Percentiles rank a stretch among this genome's conserved stretches.
phyloP scores from a whole-genome alignment of 2,329 filamentous ascomycete genomes.

The Penicillium sp. region DNA sequence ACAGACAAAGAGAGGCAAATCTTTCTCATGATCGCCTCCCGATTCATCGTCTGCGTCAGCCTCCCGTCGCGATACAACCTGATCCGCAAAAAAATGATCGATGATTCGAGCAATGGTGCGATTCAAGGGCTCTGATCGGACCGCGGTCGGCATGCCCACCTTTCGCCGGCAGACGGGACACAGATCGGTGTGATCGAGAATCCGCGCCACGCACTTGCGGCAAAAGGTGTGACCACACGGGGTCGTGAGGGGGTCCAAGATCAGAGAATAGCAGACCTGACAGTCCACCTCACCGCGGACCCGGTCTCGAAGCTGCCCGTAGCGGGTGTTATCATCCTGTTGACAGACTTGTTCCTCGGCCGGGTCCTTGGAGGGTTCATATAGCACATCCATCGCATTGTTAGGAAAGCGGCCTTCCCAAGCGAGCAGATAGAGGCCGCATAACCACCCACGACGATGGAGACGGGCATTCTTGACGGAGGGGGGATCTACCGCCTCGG shows the following conservation, averaged over 20 bases:
- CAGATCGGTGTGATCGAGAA: constrained; percentile 68
- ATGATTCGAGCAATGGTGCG: constrained; percentile 58
- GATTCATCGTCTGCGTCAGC: constrained; percentile 54
- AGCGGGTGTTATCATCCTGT: constrained; percentile 13
- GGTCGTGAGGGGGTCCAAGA: constrained; percentile 77
- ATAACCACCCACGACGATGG: constrained; percentile 33
- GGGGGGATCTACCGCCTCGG: constrained; percentile 4
- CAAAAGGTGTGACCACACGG: constrained; percentile 88
- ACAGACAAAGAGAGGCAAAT: constrained; percentile 72
- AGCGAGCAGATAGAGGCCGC: constrained; percentile 62
- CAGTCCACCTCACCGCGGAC: constrained; percentile 72
- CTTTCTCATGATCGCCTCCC: constrained; percentile 49
- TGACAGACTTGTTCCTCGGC: constrained; percentile 1
- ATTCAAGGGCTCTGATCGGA: constrained; percentile 54
- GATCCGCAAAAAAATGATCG: constrained; percentile 62
- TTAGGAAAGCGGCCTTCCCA: constrained; percentile 55
- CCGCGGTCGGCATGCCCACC: constrained; percentile 50
- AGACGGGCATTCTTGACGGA: constrained; percentile 6
- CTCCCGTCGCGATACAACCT: constrained; percentile 53
- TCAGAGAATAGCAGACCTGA: constrained; percentile 77
- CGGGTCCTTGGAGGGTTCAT: constrained; percentile 30
- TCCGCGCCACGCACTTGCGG: constrained; percentile 67
- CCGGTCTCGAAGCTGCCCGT: constrained; percentile 56
- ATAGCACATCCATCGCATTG: constrained; percentile 50
- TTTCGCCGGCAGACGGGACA: constrained; percentile 74